phyloP scores from a whole-genome alignment of 371 early-diverging fungal species.

The Parasitella parasitica region DNA sequence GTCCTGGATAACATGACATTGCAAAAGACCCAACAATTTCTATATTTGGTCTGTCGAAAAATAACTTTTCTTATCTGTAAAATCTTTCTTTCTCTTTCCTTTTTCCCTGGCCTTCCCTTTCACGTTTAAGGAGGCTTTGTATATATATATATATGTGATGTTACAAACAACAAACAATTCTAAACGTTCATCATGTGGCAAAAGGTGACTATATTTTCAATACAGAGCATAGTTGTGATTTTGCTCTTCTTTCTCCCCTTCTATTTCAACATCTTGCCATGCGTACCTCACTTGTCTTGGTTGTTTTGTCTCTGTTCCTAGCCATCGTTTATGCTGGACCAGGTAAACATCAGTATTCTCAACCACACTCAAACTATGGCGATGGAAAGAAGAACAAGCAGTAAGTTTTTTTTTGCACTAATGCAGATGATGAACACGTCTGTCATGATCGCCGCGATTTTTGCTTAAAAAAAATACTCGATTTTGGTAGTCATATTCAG shows the following conservation, averaged over 20 bases:
- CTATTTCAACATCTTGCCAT: not conserved
- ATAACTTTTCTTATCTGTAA: not conserved
- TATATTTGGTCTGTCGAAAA: not conserved
- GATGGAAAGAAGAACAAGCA: slow-evolving; percentile 4
- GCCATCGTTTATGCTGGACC: slow-evolving; percentile 1
- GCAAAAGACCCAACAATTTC: not conserved
- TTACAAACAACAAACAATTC: not conserved
- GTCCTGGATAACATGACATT: not conserved
- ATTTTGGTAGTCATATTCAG: slow-evolving; percentile 32
- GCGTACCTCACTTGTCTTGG: not conserved
- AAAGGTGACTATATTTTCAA: not conserved
- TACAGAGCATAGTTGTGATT: no score
- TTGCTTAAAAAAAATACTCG: not conserved
- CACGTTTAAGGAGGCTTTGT: not conserved
- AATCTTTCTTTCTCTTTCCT: not conserved
- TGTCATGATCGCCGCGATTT: not conserved
- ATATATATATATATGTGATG: no score
- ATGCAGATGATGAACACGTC: not conserved
- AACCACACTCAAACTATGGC: slow-evolving; percentile 4
- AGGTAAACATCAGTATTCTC: not conserved
- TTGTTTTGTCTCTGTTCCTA: not conserved
- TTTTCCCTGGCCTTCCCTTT: not conserved
- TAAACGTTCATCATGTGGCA: not conserved
- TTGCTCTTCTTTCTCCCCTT: not conserved
- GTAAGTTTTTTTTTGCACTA: not conserved